Base-by-base conservation (phyloP, 805 yeast species). In the Lachancea thermotolerans region DNA sequence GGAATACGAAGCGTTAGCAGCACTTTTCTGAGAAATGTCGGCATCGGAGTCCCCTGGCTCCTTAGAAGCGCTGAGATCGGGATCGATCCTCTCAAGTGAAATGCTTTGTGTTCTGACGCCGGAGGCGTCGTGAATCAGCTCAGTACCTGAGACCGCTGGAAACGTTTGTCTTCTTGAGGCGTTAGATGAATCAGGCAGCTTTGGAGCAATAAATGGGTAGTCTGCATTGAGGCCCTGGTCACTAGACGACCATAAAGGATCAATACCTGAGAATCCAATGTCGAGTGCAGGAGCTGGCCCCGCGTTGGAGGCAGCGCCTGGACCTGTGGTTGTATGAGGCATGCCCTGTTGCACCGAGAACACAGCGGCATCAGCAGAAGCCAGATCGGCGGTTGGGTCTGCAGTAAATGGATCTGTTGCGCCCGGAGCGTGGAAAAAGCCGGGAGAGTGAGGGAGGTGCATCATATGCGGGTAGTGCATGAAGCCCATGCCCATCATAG, bases 81-180 rank as follows among this genome's bases (percentile, higher is more conserved):
- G 32, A 14, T 55, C 56, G 9, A 51, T 36, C 31, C 51, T 52
- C 17, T 59, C 61, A 29, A 59, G 35, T 14, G 65, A 61, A 3
- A 58, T 59, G 14, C 64, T 58, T 47, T 60, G 61, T 18, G 61
- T 56, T 51, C 66, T 54, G 7, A 51, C 47, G 12, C 31, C 44
- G 14, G 42, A n/a, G 3, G 39, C 31, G 34, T 40, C 40, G 11
- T 32, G 37, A 37, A 41, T 32, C 40, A 57, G 31, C 11, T 55
- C 60, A 25, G 50, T 51, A 4, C 59, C 55, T 18, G 66, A 59
- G 25, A 59, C 41, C 11, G 61, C 54, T 37, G 55, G 65, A 42
- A 61, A 62, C 6, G 65, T 62, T 50, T 63, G 65, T 49, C 67
- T 63, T 51, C 67, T 59, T n/a, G 56, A 49, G 4, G 59, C 41